Conservation (phyloP, 768 basidiomycete genomes). For the Tricholoma hemisulphureum region DNA sequence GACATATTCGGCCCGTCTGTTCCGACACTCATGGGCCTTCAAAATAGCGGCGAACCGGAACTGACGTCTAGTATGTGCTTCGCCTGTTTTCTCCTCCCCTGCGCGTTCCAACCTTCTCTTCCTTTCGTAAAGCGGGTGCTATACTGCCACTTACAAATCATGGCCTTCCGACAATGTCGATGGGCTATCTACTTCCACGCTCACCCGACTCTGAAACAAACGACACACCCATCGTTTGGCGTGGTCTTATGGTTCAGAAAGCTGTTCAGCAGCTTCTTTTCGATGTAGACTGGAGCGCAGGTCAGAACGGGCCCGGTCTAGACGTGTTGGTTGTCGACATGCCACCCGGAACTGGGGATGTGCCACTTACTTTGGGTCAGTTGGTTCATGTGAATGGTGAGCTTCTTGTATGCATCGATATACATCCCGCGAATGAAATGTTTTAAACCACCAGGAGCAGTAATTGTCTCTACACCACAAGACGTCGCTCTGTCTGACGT, state of each 20-base stretch:
- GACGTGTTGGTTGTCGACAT: conserved; percentile 92
- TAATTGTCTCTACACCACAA: conserved; percentile 95
- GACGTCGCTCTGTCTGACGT: conserved; percentile 91
- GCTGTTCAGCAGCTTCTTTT: conserved; percentile 95
- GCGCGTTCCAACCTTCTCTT: not conserved
- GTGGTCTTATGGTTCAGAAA: conserved; percentile 98
- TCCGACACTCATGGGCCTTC: conserved; percentile 90
- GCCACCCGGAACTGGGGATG: conserved; percentile 97
- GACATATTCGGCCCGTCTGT: conserved; percentile 96
- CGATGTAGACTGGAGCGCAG: conserved; percentile 83
- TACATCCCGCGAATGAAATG: conserved; percentile 7
- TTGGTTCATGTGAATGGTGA: conserved; percentile 80
- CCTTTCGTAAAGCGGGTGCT: conserved; percentile 55
- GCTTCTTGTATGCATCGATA: conserved; percentile 25
- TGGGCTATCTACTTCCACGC: conserved; percentile 86
- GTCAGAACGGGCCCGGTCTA: conserved; percentile 47
- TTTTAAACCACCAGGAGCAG: conserved; percentile 55
- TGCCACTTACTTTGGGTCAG: conserved; percentile 88
- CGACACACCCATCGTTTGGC: conserved; percentile 89
- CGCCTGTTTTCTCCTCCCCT: not conserved
- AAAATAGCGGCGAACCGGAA: conserved; percentile 71
- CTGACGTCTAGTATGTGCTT: conserved; percentile 62
- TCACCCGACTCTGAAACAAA: conserved; percentile 45
- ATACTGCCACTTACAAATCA: conserved; percentile 85
- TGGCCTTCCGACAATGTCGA: conserved; percentile 92